phyloP scores from a whole-genome alignment of 1,284 basidiomycete genomes.

The Leccinum angustisporum region DNA sequence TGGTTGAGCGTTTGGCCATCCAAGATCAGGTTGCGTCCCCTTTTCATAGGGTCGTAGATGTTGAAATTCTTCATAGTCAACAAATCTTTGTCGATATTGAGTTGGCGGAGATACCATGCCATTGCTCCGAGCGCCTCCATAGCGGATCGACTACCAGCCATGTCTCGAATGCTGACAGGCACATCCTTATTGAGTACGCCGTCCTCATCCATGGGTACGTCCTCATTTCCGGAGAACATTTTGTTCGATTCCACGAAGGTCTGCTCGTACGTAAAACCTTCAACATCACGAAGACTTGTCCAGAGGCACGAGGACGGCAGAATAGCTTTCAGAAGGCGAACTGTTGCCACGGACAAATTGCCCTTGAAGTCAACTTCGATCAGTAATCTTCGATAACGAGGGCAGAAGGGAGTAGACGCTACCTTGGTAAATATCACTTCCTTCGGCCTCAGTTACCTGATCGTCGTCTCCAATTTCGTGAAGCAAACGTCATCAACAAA shows the following conservation, averaged over 20 bases:
- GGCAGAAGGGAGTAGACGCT: conserved; percentile 10
- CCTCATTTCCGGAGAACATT: conserved; percentile 58
- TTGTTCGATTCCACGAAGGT: conserved; percentile 71
- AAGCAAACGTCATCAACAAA: conserved; percentile 94
- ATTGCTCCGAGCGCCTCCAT: conserved; percentile 86
- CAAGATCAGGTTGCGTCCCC: conserved; percentile 78
- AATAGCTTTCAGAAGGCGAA: conserved; percentile 76
- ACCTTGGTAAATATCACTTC: conserved; percentile 94
- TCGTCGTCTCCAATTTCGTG: conserved; percentile 91
- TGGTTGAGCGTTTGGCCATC: conserved; percentile 95
- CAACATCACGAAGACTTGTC: conserved; percentile 81
- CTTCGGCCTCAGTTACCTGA: conserved; percentile 91
- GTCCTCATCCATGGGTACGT: conserved; percentile 47
- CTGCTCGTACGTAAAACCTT: conserved; percentile 76
- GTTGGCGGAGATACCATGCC: conserved; percentile 89
- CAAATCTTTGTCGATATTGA: conserved; percentile 93
- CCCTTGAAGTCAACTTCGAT: conserved; percentile 50
- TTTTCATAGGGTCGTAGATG: conserved; percentile 83
- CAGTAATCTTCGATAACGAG: not conserved
- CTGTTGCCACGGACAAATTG: conserved; percentile 79
- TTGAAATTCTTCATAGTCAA: conserved; percentile 95
- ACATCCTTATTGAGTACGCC: conserved; percentile 51
- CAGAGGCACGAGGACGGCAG: conserved; percentile 81
- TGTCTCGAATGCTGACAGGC: conserved; percentile 72
- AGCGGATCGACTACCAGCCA: conserved; percentile 65